Percentiles rank a stretch among this genome's conserved stretches.
Conservation (phyloP, 2,329 filamentous ascomycete genomes). For the Trichoderma simmonsii region DNA sequence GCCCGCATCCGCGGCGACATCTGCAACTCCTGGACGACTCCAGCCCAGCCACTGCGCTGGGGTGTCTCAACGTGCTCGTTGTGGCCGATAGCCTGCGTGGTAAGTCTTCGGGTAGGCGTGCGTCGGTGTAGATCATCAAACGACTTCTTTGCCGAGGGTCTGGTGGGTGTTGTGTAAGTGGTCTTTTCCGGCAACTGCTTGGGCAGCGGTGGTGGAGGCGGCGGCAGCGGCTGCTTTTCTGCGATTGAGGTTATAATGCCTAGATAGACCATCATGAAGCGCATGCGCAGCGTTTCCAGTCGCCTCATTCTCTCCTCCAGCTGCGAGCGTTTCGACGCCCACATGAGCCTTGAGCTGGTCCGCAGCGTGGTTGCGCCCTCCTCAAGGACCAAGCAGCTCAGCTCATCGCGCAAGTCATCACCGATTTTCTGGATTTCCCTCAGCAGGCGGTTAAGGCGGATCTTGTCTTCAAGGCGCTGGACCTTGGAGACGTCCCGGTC, state of each 20-base stretch:
- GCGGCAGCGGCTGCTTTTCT: conserved; percentile 32
- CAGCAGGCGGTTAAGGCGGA: conserved; percentile 55
- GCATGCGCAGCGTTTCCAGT: conserved; percentile 60
- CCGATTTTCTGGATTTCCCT: conserved; percentile 60
- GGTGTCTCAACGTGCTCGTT: conserved; percentile 45
- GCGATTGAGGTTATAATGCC: conserved; percentile 47
- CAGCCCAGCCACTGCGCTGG: conserved; percentile 58
- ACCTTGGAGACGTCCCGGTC: conserved; percentile 58
- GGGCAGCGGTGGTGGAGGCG: conserved; percentile 29
- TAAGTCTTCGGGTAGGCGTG: conserved; percentile 51
- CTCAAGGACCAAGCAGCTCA: conserved; percentile 51
- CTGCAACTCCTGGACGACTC: conserved; percentile 61
- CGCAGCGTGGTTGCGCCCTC: conserved; percentile 41
- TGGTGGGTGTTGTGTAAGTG: conserved; percentile 30
- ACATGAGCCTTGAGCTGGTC: conserved; percentile 51
- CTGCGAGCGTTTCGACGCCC: conserved; percentile 52
- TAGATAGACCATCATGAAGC: conserved; percentile 63
- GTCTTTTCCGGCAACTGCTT: conserved; percentile 38
- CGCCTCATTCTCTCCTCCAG: conserved; percentile 58
- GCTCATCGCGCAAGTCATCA: conserved; percentile 59
- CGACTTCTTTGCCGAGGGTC: conserved; percentile 38
- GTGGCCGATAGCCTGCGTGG: conserved; percentile 53
- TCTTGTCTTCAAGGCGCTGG: conserved; percentile 58
- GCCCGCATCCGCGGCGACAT: conserved; percentile 59
- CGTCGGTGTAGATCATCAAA: conserved; percentile 45